phyloP scores from a whole-genome alignment of 2,329 filamentous ascomycete genomes.

The Verticillium nonalfalfae region DNA sequence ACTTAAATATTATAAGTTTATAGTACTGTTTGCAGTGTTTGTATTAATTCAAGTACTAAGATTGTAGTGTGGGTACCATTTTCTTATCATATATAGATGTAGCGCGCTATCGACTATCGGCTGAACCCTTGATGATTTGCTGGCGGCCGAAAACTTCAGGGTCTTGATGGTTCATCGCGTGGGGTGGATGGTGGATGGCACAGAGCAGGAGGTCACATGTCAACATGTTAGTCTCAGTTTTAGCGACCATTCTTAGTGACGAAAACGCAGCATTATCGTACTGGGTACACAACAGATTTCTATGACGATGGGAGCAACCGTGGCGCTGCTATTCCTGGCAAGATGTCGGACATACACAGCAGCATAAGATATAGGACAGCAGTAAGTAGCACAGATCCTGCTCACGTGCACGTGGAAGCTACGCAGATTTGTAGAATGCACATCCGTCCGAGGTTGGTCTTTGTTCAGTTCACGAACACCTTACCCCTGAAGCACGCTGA shows the following conservation, averaged over 20 bases:
- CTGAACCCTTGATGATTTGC: too few relatives aligned
- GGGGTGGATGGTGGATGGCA: background rate
- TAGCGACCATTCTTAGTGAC: background rate
- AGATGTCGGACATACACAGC: background rate
- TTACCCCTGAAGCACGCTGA: background rate
- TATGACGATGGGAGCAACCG: background rate
- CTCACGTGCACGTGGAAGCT: background rate
- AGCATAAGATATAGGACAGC: background rate
- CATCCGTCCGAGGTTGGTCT: background rate
- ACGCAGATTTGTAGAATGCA: background rate
- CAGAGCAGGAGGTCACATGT: background rate
- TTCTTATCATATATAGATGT: too few relatives aligned
- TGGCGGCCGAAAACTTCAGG: too few relatives aligned
- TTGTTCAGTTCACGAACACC: background rate
- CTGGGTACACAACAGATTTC: background rate
- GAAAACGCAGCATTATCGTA: slow-evolving; percentile 2
- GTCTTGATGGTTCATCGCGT: background rate
- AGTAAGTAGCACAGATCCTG: background rate
- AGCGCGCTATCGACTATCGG: too few relatives aligned
- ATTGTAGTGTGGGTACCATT: too few relatives aligned
- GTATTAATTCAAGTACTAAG: too few relatives aligned
- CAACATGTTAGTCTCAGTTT: background rate
- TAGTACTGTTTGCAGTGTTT: too few relatives aligned
- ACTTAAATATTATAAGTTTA: too few relatives aligned
- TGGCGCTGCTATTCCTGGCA: background rate